These are phyloP conservation scores for Neurospora africana DNA, from an alignment of 495 filamentous ascomycete genomes.

Conservation along the genomic window DNA sequence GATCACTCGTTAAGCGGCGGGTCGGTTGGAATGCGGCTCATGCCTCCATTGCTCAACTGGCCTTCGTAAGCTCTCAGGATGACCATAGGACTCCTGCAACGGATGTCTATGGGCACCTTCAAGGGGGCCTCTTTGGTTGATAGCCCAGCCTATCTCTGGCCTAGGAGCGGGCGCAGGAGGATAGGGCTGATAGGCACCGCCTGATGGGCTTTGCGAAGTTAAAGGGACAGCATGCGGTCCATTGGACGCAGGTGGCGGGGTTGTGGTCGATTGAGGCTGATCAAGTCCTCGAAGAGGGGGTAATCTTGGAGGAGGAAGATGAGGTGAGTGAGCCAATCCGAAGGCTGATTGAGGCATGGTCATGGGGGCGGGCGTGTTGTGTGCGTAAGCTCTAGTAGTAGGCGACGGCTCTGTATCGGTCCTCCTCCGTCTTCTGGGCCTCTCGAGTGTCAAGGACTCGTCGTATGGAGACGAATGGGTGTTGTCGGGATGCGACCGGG, in stretches of 20 bases:
- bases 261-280: constrained; percentile 18
- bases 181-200: constrained; percentile 12
- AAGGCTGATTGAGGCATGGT: constrained; percentile 13
- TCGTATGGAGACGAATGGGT: constrained; percentile 16
- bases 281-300: constrained; percentile 34
- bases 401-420: constrained; percentile 35
- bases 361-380: constrained; percentile 17
- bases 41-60: constrained; percentile 7
- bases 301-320: constrained; percentile 28
- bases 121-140: constrained; percentile 20
- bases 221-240: constrained; percentile 7
- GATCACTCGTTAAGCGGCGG: not conserved
- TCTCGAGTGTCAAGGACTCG: constrained; percentile 28
- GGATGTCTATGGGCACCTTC: constrained; percentile 11
- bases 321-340: constrained; percentile 30
- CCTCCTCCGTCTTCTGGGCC: constrained; percentile 32
- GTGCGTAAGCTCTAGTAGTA: constrained; percentile 24
- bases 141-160: constrained; percentile 37
- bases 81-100: constrained; percentile 2
- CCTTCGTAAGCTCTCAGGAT: constrained; percentile 2
- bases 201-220: constrained; percentile 1
- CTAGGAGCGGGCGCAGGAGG: constrained; percentile 16
- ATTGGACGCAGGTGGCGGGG: constrained; percentile 13
- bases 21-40: not conserved
- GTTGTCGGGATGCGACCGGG: constrained; percentile 11